Evolutionary conservation across 352 stramenopile genomes (phyloP), one percentile per base, ranked within the genome.

Genomic region (Discostella stelligera): DNA sequence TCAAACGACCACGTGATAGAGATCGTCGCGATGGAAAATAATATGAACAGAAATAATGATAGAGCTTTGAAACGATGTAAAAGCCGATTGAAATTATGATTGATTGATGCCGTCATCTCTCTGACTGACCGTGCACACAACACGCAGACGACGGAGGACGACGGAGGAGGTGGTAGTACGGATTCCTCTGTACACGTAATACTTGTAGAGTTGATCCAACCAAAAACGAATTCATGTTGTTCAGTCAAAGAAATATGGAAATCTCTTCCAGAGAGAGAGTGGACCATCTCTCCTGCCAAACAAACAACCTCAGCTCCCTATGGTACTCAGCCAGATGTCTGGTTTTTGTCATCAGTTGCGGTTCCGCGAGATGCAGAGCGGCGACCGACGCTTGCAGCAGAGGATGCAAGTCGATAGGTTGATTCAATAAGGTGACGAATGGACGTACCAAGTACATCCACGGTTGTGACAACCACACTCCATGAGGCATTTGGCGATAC

Each of bases 401-500:
- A 44, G 7, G 37, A 44, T 44, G 11, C 67, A 49, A 75, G 30
- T 21, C 37, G 3, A 32, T 75, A 75, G 0, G 58, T 48, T 13
- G 66, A 67, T 48, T 60, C 27, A n/a, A 67, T 55, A 18, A 75
- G 30, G 54, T 68, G 67, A 16, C 67, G 67, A 58, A 75, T 75
- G 7, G 67, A 75, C 13, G 58, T 75, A 18, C 67, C 67, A 48
- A 75, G 59, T n/a, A 75, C 67, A 64, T 68, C 67, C 44, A 75
- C 49, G 11, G 54, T 27, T 27, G 58, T 64, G 18, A 65, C 18
- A 65, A 39, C 32, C 8, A 30, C 37, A 53, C 49, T 48, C 58
- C 58, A 65, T 30, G 23, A 44, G 11, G 7, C 11, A 8, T 10
- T 23, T 44, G 37, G 7, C 11, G 7, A 2, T 8, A 44, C 37